Evolutionary conservation across 495 filamentous ascomycete genomes (phyloP).

Genomic region (Staphylotrichum tortipilum): DNA sequence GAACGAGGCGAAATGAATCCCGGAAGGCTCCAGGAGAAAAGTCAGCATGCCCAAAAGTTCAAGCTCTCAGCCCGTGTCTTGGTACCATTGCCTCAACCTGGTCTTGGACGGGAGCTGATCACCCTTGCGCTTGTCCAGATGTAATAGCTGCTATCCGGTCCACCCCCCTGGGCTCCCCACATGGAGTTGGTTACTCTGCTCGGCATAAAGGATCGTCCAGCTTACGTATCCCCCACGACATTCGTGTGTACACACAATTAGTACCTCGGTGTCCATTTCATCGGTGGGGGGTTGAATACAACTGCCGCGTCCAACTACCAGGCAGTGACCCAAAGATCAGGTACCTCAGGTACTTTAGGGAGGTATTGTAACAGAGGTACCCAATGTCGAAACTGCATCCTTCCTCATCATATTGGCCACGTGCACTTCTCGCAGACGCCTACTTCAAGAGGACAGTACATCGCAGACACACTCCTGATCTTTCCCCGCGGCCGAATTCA

Average conservation of each 20-base stretch:
- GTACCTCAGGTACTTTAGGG: too few species aligned
- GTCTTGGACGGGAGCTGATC: neutral
- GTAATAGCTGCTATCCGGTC: too few species aligned
- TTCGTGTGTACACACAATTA: too few species aligned
- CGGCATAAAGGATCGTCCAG: neutral
- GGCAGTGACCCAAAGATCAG: neutral
- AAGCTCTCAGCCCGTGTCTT: neutral
- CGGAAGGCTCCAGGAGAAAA: neutral
- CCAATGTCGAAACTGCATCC: too few species aligned
- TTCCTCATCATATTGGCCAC: too few species aligned
- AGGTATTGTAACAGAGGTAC: too few species aligned
- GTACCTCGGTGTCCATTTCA: too few species aligned
- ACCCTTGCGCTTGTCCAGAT: neutral
- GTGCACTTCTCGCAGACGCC: neutral
- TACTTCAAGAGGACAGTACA: neutral
- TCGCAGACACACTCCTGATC: neutral
- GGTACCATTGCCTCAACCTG: neutral
- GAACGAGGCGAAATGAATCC: neutral
- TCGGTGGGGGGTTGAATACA: neutral
- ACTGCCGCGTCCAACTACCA: neutral
- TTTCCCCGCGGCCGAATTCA: too few species aligned
- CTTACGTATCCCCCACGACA: neutral
- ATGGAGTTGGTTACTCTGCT: neutral
- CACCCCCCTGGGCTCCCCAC: neutral
- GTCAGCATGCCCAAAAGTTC: neutral